Evolutionary conservation across 2,329 filamentous ascomycete genomes (phyloP).

Genomic region (Clarireedia paspali): DNA sequence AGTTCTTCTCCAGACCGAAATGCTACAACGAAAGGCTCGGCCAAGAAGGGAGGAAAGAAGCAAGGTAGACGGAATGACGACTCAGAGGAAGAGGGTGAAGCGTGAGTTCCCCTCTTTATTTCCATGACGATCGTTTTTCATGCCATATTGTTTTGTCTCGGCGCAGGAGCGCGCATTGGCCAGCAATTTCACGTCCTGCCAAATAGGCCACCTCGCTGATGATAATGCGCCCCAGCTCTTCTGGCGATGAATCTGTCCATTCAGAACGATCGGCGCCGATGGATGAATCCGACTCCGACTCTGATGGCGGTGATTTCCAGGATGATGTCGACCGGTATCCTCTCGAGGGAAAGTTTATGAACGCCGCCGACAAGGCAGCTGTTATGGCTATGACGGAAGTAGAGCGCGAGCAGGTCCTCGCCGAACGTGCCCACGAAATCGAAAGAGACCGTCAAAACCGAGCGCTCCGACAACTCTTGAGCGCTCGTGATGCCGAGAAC

Average conservation of each 20-base stretch:
- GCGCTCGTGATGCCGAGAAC: conserved; percentile 55
- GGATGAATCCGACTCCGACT: conserved; percentile 82
- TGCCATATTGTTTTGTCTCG: neutral
- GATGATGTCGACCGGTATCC: conserved; percentile 66
- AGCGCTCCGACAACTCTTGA: conserved; percentile 70
- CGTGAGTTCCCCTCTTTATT: conserved; percentile 49
- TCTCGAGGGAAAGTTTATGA: conserved; percentile 78
- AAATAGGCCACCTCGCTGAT: neutral
- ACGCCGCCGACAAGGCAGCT: conserved; percentile 62
- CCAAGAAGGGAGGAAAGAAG: conserved; percentile 47
- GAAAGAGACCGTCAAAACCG: conserved; percentile 76
- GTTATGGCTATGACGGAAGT: conserved; percentile 87
- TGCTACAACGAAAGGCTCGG: conserved; percentile 31
- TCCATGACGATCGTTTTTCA: no score
- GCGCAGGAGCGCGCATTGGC: neutral
- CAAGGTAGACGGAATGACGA: conserved; percentile 41
- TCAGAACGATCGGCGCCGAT: conserved; percentile 79
- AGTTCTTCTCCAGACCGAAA: conserved; percentile 41
- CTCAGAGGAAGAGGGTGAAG: conserved; percentile 73
- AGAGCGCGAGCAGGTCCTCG: conserved; percentile 82
- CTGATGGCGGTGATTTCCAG: conserved; percentile 43
- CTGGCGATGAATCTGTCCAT: conserved; percentile 58
- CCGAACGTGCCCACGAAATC: conserved; percentile 76
- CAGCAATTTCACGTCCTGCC: neutral
- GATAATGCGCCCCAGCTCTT: conserved; percentile 47